Evolutionary conservation across 805 yeast genomes (phyloP).

Genomic region (Sugiyamaella qingdaonensis): DNA sequence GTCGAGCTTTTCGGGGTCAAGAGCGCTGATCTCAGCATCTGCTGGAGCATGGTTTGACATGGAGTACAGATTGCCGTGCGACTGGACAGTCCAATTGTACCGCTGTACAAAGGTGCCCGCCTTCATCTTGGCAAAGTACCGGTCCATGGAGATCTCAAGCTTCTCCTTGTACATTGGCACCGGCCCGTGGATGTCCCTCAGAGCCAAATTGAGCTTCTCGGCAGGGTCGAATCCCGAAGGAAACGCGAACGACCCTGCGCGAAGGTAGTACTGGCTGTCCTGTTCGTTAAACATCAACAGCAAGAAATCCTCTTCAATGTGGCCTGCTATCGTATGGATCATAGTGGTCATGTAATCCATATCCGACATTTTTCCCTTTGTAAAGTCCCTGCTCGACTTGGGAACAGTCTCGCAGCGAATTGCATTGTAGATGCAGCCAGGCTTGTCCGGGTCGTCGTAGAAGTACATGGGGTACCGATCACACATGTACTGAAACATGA

Average conservation of each 20-base stretch:
- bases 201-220: conserved; percentile 46
- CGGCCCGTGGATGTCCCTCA: conserved; percentile 62
- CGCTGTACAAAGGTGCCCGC: conserved; percentile 56
- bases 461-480: conserved; percentile 55
- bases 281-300: conserved; percentile 51
- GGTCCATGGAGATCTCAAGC: conserved; percentile 60
- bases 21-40: conserved; percentile 17
- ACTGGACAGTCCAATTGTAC: conserved; percentile 67
- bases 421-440: conserved; percentile 32
- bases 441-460: conserved; percentile 26
- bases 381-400: conserved; percentile 15
- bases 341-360: conserved; percentile 15
- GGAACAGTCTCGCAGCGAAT: conserved; percentile 32
- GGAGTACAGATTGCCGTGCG: conserved; percentile 48
- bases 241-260: conserved; percentile 56
- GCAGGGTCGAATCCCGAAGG: conserved; percentile 74
- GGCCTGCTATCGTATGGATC: conserved; percentile 24
- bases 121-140: conserved; percentile 54
- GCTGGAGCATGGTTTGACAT: conserved; percentile 41
- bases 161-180: conserved; percentile 63
- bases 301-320: conserved; percentile 62
- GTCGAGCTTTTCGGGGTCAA: conserved; percentile 35
- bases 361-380: conserved; percentile 25
- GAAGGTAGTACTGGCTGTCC: conserved; percentile 41
- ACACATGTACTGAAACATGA: conserved; percentile 38